Evolutionary conservation across 192 early-diverging fungal genomes (phyloP).

Genomic region (Helicostylum pulchrum): DNA sequence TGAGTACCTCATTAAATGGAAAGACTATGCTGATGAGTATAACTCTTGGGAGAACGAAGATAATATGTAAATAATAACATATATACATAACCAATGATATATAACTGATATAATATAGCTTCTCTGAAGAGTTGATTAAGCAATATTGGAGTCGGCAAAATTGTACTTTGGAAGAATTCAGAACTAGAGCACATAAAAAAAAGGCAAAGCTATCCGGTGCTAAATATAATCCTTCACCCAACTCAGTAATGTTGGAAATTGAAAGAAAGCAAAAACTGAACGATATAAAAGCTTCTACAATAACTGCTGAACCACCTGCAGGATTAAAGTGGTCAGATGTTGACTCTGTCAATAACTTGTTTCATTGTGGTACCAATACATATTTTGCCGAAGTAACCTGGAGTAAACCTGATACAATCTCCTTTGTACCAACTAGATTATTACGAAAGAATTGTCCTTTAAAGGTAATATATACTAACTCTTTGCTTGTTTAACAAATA

Average conservation of each 20-base stretch:
- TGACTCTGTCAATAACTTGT: background rate
- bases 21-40: background rate
- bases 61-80: background rate
- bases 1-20: conserved; percentile 11
- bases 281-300: background rate
- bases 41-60: conserved; percentile 6
- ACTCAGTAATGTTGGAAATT: background rate
- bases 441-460: background rate
- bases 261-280: background rate
- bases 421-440: background rate
- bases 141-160: background rate
- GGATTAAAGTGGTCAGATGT: background rate
- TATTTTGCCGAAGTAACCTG: conserved; percentile 6
- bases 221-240: no score
- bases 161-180: background rate
- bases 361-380: background rate
- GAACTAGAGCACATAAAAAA: background rate
- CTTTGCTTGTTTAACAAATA: no score
- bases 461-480: background rate
- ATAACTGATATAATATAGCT: background rate
- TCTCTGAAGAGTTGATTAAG: background rate
- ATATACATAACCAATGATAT: background rate
- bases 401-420: background rate
- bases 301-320: background rate
- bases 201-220: background rate